phyloP scores from a whole-genome alignment of 495 filamentous ascomycete species.

The Rostrohypoxylon terebratum region DNA sequence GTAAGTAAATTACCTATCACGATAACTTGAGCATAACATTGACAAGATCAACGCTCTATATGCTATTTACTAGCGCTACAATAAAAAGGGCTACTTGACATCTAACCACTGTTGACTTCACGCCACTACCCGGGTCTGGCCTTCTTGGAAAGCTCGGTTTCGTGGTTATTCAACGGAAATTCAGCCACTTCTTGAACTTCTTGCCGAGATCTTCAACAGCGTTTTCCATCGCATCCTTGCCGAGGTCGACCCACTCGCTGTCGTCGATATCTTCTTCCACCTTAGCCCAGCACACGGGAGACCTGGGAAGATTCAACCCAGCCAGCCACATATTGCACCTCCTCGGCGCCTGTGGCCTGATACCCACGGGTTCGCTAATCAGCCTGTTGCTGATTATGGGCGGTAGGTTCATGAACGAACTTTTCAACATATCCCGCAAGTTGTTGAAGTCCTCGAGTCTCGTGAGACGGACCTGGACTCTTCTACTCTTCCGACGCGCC shows the following conservation, averaged over 20 bases:
- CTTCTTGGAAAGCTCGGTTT: background rate
- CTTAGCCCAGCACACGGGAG: slow-evolving; percentile 19
- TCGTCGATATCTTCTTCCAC: slow-evolving; percentile 15
- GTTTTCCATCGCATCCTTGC: background rate
- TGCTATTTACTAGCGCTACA: slow-evolving; percentile 10
- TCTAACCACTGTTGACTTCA: slow-evolving; percentile 11
- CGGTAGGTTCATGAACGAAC: background rate
- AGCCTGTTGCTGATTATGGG: background rate
- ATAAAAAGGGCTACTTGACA: background rate
- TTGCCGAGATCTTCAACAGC: slow-evolving; percentile 10
- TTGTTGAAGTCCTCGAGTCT: slow-evolving; percentile 69
- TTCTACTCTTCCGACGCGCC: slow-evolving; percentile 61
- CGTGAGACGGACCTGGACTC: slow-evolving; percentile 59
- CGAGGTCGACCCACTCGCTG: slow-evolving; percentile 34
- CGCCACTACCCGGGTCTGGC: background rate
- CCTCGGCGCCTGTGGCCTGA: slow-evolving; percentile 5
- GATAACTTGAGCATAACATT: background rate
- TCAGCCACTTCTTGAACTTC: slow-evolving; percentile 6
- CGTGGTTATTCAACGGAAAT: background rate
- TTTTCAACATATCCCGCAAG: slow-evolving; percentile 56
- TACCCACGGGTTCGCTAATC: background rate
- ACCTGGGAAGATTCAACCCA: background rate
- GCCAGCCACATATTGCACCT: background rate
- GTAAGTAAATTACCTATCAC: background rate
- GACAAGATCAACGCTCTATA: background rate